Percentiles rank a stretch among this genome's conserved stretches.
Evolutionary conservation across 1,139 yeast genomes (phyloP).

Genomic region (Pneumocystis wakefieldiae): DNA sequence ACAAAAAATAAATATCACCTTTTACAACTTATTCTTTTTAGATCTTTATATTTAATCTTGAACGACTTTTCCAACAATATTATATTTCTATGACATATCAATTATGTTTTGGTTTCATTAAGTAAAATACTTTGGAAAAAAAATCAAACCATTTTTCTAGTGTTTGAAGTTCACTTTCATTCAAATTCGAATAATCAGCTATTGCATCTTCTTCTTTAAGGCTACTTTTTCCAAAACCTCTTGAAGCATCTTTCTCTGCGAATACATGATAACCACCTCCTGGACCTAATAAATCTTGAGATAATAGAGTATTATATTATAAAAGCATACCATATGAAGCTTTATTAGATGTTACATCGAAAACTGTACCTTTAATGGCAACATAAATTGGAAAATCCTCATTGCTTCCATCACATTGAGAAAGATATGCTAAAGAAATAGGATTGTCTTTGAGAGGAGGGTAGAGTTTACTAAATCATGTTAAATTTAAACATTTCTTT

Average conservation of each 20-base stretch:
- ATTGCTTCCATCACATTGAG: constrained; percentile 7
- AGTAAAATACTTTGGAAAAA: constrained; percentile 27
- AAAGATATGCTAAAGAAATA: constrained; percentile 1
- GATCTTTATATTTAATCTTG: neutral
- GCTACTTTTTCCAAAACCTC: constrained; percentile 49
- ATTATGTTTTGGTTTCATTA: neutral
- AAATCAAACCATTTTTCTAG: constrained; percentile 78
- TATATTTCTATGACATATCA: neutral
- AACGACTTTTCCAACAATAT: neutral
- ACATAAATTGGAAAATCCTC: constrained; percentile 36
- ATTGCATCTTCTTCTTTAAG: constrained; percentile 44
- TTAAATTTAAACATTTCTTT: neutral
- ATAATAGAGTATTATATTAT: neutral
- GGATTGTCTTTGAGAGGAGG: constrained; percentile 4
- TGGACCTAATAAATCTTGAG: neutral
- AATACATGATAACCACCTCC: constrained; percentile 59
- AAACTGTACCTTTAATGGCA: constrained; percentile 59
- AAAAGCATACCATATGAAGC: constrained; percentile 50
- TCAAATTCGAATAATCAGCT: constrained; percentile 49
- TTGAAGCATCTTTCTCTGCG: constrained; percentile 63
- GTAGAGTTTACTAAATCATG: no score
- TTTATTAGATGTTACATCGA: constrained; percentile 54
- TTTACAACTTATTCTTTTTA: no score
- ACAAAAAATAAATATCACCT: no score
- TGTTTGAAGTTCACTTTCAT: constrained; percentile 45